Percentiles rank a stretch among this genome's conserved stretches.
Evolutionary conservation across 345 rosid genomes (phyloP).

Genomic region (Durio zibethinus): DNA sequence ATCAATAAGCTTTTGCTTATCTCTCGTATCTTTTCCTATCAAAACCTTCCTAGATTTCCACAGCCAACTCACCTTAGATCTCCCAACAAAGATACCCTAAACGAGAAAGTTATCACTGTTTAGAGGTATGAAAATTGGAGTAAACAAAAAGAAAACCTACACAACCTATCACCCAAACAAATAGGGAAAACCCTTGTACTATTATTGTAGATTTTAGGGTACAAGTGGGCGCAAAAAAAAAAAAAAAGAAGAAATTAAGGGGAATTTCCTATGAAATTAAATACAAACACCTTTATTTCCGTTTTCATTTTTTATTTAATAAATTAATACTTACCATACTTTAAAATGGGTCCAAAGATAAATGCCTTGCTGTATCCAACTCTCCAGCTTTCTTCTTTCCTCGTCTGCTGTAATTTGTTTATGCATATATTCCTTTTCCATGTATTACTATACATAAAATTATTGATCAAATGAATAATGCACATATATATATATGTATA

Average conservation of each 20-base stretch:
- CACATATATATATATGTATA: no score
- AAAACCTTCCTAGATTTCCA: conserved; percentile 12
- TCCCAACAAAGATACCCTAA: conserved; percentile 42
- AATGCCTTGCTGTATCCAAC: conserved; percentile 31
- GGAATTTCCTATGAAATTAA: conserved; percentile 11
- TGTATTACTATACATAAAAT: neutral
- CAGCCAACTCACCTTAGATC: conserved; percentile 36
- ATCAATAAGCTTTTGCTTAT: conserved; percentile 1
- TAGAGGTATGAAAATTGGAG: neutral
- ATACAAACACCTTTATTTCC: neutral
- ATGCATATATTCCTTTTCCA: conserved; percentile 22
- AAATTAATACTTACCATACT: neutral
- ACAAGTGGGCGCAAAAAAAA: neutral
- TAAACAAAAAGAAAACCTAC: neutral
- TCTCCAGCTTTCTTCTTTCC: conserved; percentile 1
- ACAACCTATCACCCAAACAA: neutral
- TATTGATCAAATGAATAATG: neutral
- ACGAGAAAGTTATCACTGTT: conserved; percentile 32
- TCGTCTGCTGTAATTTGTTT: conserved; percentile 2
- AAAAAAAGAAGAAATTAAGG: neutral
- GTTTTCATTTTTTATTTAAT: neutral
- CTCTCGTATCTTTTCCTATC: neutral
- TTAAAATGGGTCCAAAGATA: conserved; percentile 23
- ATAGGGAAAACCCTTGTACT: neutral
- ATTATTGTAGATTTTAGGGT: neutral